Evolutionary conservation across 192 early-diverging fungal genomes (phyloP).

Genomic region (Backusella liffmaniae): DNA sequence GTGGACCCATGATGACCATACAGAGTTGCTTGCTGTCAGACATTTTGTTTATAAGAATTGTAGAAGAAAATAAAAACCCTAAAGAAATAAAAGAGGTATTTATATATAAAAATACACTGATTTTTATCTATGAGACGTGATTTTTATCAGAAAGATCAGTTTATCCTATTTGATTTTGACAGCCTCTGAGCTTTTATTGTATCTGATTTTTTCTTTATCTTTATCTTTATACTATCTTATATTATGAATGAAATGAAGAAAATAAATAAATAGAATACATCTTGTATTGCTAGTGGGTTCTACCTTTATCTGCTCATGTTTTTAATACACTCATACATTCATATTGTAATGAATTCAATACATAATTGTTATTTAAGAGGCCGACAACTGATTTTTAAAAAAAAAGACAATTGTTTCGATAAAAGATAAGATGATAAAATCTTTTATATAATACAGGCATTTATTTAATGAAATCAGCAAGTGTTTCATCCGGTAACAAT

Average conservation of each 20-base stretch:
- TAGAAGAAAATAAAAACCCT: background rate
- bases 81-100: background rate
- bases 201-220: background rate
- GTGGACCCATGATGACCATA: slow-evolving; percentile 91
- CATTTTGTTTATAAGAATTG: background rate
- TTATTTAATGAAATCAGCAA: slow-evolving; percentile 8
- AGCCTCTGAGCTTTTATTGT: background rate
- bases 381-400: background rate
- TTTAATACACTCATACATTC: background rate
- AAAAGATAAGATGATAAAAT: background rate
- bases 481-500: slow-evolving; percentile 5
- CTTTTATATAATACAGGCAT: background rate
- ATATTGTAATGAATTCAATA: background rate
- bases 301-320: background rate
- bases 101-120: background rate
- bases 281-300: too few relatives aligned
- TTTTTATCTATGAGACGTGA: background rate
- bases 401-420: background rate
- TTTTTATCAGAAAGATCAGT: background rate
- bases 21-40: slow-evolving; percentile 40
- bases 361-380: background rate
- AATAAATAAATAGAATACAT: too few relatives aligned
- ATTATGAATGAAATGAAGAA: too few relatives aligned
- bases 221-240: background rate
- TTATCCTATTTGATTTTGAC: background rate